These are phyloP conservation scores for Marchantia paleacea DNA, from an alignment of 225 moss, liverwort and hornwort genomes.

Conservation along the genomic window DNA sequence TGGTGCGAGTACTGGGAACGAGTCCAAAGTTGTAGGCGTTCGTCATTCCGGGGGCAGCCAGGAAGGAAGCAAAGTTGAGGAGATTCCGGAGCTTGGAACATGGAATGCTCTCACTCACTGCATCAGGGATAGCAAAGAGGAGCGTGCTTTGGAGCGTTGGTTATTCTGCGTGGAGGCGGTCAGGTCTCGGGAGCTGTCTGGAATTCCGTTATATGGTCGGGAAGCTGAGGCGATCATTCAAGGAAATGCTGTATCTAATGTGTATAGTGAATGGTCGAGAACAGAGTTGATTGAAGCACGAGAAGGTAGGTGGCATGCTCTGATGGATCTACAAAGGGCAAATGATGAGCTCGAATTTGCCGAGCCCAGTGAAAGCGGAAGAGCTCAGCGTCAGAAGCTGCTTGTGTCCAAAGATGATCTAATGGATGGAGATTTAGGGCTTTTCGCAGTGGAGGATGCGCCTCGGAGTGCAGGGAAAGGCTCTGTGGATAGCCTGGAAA, in stretches of 20 bases:
- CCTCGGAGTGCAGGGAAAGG: neutral
- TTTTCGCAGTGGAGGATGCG: neutral
- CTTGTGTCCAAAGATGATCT: neutral
- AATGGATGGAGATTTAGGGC: constrained; percentile 3
- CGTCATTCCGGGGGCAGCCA: too few species aligned
- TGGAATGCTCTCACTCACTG: constrained; percentile 9
- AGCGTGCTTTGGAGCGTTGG: constrained; percentile 23
- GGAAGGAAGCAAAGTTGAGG: neutral
- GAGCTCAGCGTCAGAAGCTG: neutral
- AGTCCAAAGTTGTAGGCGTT: neutral
- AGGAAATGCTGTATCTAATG: neutral
- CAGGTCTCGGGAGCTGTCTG: neutral
- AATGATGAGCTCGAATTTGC: neutral
- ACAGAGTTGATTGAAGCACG: neutral
- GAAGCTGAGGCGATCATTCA: neutral
- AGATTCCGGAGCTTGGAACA: neutral
- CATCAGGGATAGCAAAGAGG: constrained; percentile 23
- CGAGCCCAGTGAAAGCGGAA: neutral
- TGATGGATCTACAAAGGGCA: neutral
- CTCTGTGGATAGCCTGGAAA: too few species aligned
- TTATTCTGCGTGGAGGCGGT: constrained; percentile 12
- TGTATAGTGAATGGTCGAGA: neutral
- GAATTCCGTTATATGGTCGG: neutral
- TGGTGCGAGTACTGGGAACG: neutral
- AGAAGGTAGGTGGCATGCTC: neutral